phyloP scores from a whole-genome alignment of 1,284 basidiomycete species.

The Moesziomyces sp. region DNA sequence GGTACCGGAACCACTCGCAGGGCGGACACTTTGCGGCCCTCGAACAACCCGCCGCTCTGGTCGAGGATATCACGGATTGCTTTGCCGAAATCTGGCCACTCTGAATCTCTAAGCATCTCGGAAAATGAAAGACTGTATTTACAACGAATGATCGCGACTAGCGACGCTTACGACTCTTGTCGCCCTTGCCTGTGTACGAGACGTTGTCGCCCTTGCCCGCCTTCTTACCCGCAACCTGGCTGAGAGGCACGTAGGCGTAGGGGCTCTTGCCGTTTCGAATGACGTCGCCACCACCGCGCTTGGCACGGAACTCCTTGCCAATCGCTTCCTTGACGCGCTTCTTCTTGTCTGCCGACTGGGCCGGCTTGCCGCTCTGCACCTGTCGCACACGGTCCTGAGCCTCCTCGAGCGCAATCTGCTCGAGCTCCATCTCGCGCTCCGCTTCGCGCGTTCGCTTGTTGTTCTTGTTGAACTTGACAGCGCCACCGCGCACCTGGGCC shows the following conservation, averaged over 20 bases:
- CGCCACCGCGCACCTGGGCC: constrained; percentile 78
- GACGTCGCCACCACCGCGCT: constrained; percentile 70
- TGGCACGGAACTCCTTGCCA: constrained; percentile 62
- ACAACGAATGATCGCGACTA: constrained; percentile 3
- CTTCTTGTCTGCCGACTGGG: constrained; percentile 26
- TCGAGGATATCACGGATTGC: constrained; percentile 63
- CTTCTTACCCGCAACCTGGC: constrained; percentile 60
- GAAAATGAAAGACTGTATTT: constrained; percentile 2
- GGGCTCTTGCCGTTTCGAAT: constrained; percentile 85
- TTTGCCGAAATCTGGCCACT: constrained; percentile 47
- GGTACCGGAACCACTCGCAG: constrained; percentile 65
- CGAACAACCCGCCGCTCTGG: constrained; percentile 69
- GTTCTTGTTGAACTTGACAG: constrained; percentile 95
- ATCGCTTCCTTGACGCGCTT: constrained; percentile 55
- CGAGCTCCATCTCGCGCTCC: constrained; percentile 59
- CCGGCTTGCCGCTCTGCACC: constrained; percentile 19
- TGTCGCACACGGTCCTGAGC: constrained; percentile 42
- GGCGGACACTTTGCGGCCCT: constrained; percentile 68
- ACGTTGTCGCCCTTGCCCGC: constrained; percentile 30
- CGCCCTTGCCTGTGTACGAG: constrained; percentile 50
- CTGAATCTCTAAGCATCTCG: not conserved
- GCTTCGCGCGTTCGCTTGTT: constrained; percentile 64
- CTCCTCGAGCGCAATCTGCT: constrained; percentile 53
- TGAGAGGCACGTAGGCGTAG: constrained; percentile 78
- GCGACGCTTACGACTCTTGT: constrained; percentile 44